These are phyloP conservation scores for Ceriops tagal DNA, from an alignment of 345 rosid genomes.

Conservation along the genomic window DNA sequence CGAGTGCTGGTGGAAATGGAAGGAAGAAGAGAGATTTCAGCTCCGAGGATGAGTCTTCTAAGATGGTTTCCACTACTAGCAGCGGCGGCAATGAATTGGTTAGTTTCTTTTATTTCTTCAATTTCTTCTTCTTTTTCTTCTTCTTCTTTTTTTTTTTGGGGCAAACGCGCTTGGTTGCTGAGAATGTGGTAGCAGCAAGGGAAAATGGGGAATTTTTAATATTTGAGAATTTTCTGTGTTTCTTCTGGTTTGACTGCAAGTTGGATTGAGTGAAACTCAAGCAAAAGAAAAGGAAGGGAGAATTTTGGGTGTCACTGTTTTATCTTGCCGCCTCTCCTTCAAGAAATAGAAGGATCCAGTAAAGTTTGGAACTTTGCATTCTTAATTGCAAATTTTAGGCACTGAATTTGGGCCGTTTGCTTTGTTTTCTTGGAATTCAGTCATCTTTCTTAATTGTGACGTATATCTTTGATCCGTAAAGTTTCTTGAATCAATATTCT, in stretches of 20 bases:
- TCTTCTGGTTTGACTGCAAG: background rate
- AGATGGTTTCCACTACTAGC: constrained; percentile 66
- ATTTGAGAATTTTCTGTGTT: background rate
- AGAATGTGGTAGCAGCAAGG: background rate
- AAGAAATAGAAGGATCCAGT: background rate
- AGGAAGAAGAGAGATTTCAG: constrained; percentile 69
- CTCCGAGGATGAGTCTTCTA: constrained; percentile 70
- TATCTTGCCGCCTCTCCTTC: background rate
- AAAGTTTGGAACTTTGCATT: background rate
- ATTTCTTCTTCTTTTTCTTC: background rate
- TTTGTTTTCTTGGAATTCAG: background rate
- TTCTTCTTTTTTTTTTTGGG: background rate
- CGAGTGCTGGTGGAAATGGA: constrained; percentile 45
- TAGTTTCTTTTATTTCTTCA: constrained; percentile 13
- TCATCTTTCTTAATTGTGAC: background rate
- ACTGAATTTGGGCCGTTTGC: too few relatives aligned
- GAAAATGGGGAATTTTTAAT: background rate
- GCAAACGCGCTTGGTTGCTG: background rate
- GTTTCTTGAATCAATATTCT: background rate
- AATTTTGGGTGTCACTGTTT: background rate
- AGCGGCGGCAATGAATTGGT: constrained; percentile 80
- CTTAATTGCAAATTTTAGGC: too few relatives aligned
- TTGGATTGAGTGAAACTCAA: background rate
- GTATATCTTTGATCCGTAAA: background rate
- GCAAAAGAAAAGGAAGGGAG: too few relatives aligned